Percentiles rank a stretch among this genome's conserved stretches.
Conservation (phyloP, 2,329 filamentous ascomycete genomes). For the Colletotrichum sojae region DNA sequence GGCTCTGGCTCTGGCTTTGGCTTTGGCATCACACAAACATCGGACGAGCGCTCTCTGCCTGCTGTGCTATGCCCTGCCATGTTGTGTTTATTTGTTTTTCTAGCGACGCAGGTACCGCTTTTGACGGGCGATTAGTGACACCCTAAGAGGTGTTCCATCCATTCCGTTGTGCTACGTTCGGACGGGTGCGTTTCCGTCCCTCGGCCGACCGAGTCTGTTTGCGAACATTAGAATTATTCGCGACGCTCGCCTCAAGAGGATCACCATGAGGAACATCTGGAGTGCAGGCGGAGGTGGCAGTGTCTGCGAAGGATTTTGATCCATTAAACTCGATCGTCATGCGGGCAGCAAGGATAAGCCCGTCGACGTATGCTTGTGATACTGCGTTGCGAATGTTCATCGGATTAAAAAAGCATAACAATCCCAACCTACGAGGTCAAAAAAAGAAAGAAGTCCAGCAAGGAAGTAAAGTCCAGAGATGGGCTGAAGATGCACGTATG, state of each 20-base stretch:
- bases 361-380: not conserved
- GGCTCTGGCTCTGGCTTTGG: not conserved
- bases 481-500: not conserved
- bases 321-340: not conserved
- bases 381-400: not conserved
- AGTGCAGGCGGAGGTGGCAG: not conserved
- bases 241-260: conserved; percentile 18
- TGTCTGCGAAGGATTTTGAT: not conserved
- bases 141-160: not conserved
- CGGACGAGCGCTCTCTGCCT: conserved; percentile 12
- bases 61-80: not conserved
- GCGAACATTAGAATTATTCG: not conserved
- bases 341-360: not conserved
- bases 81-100: too few species aligned
- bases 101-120: conserved; percentile 23
- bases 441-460: not conserved
- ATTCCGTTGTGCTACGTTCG: not conserved
- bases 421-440: too few species aligned
- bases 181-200: not conserved
- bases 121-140: not conserved
- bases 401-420: not conserved
- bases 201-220: conserved; percentile 14
- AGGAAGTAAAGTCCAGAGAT: too few species aligned
- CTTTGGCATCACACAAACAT: conserved; percentile 9
- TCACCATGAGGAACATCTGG: not conserved